Base-by-base conservation (phyloP, 140 eudicot species). In the Ambrosia hybrid region DNA sequence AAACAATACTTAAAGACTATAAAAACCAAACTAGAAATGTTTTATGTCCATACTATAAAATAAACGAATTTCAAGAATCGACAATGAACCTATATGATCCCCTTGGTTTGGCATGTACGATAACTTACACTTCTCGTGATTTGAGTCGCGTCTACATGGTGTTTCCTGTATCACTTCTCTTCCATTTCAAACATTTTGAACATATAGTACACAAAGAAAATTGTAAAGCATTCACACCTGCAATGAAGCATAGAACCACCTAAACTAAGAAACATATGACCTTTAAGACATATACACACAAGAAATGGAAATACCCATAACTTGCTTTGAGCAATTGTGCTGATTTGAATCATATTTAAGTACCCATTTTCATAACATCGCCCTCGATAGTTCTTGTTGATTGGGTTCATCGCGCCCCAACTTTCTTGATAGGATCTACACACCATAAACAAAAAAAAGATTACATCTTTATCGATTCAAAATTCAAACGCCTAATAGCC, bases 161-260 rank as follows among this genome's bases (percentile, higher is more conserved):
- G 80, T 56, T 33, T 46, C 61, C 43, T 26, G 65, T 60, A 72
- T 78, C 71, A 60, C 71, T 71, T 71, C 82, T 65, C 74, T 36
- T 78, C 43, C 3, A 63, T 64, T 61, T 41, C 75, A 49, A 73
- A 48, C 76, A 14, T 59, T 60, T 71, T 45, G 55, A 38, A 61
- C 80, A 72, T 73, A 61, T 72, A 76, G 76, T 75, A 84, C 83
- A 72, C 76, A 82, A 61, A 80, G 53, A 75, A 79, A 84, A 56
- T 49, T 9, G 49, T 81, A 64, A 77, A 87, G 79, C 88, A 84
- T 76, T 79, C 85, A 82, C 85, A 82, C 85, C 73, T 9, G 67
- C 81, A 43, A 38, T 60, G 76, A 77, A 77, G 59, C 71, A 61
- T 70, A 61, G 57, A 57, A 76, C 83, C 70, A 53, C 65, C 83